Evolutionary conservation across 1,284 basidiomycete species (phyloP).

Genomic region (Trametes hirsuta): DNA sequence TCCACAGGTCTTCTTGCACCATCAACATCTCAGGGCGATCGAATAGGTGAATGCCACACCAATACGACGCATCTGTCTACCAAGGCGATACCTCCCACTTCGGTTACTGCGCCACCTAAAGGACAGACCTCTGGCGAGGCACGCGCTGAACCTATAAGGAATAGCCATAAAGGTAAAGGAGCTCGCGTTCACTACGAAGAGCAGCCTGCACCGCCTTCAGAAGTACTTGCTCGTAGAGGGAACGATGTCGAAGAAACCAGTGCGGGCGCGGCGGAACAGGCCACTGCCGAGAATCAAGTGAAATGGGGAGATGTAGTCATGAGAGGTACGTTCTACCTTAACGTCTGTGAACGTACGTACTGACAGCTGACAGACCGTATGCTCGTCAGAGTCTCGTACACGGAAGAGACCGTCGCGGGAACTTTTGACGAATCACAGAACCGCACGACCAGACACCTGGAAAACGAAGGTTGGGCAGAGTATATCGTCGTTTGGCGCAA

Average conservation of each 20-base stretch:
- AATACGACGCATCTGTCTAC: not conserved
- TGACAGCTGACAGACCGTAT: conserved; percentile 67
- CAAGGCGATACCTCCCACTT: not conserved
- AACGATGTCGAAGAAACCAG: conserved; percentile 59
- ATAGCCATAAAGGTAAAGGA: conserved; percentile 34
- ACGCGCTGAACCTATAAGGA: not conserved
- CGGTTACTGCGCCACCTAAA: not conserved
- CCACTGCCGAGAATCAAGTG: conserved; percentile 30
- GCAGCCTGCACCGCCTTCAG: conserved; percentile 53
- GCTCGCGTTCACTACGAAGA: conserved; percentile 37
- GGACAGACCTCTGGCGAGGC: not conserved
- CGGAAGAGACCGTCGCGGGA: conserved; percentile 52
- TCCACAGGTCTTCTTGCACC: conserved; percentile 22
- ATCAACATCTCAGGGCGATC: not conserved
- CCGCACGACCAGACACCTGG: conserved; percentile 60
- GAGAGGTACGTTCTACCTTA: conserved; percentile 52
- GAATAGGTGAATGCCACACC: not conserved
- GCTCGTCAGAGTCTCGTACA: conserved; percentile 75
- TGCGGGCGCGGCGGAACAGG: conserved; percentile 53
- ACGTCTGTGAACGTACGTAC: not conserved
- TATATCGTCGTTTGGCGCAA: conserved; percentile 81
- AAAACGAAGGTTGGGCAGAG: conserved; percentile 75
- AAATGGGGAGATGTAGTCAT: conserved; percentile 55
- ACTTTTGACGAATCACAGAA: conserved; percentile 73
- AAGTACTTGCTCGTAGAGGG: conserved; percentile 61